A percentile compares a stretch with the other conserved stretches of the same genome.
These are phyloP conservation scores for Aspergillus cavernicola DNA, from an alignment of 495 filamentous ascomycete genomes.

Conservation along the genomic window DNA sequence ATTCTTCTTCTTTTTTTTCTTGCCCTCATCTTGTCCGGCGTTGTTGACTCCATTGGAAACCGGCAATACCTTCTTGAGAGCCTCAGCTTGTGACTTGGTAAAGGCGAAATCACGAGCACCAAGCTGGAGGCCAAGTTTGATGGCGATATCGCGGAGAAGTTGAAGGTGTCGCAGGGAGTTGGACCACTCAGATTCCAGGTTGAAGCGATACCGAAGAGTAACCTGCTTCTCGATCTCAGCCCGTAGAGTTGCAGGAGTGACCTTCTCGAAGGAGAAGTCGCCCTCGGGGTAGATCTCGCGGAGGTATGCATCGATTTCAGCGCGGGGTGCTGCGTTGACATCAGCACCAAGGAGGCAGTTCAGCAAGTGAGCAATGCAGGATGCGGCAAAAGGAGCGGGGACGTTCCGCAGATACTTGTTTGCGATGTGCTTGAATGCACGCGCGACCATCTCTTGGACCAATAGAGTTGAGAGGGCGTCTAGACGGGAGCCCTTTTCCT, in stretches of 20 bases:
- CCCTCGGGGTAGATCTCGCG: conserved; percentile 72
- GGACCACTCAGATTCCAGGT: conserved; percentile 64
- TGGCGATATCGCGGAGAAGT: conserved; percentile 79
- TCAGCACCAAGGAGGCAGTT: conserved; percentile 87
- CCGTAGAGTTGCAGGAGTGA: conserved; percentile 67
- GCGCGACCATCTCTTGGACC: conserved; percentile 87
- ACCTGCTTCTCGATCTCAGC: conserved; percentile 70
- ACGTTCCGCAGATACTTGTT: conserved; percentile 74
- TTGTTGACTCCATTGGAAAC: conserved; percentile 40
- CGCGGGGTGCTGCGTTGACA: conserved; percentile 69
- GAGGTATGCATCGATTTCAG: conserved; percentile 72
- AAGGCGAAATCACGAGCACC: conserved; percentile 80
- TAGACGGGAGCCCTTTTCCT: conserved; percentile 64
- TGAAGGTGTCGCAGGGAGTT: conserved; percentile 67
- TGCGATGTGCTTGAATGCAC: conserved; percentile 90
- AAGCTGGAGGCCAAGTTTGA: conserved; percentile 91
- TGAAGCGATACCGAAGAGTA: conserved; percentile 67
- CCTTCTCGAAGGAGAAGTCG: conserved; percentile 76
- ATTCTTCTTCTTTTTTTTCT: conserved; percentile 72
- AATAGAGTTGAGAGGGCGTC: conserved; percentile 71
- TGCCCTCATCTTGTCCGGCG: conserved; percentile 51
- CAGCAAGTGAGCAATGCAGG: conserved; percentile 80
- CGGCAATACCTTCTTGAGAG: conserved; percentile 31
- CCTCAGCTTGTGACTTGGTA: conserved; percentile 36
- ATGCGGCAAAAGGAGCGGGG: conserved; percentile 69